phyloP scores from a whole-genome alignment of 129 eudicot genomes.

The Scalesia atractyloides region DNA sequence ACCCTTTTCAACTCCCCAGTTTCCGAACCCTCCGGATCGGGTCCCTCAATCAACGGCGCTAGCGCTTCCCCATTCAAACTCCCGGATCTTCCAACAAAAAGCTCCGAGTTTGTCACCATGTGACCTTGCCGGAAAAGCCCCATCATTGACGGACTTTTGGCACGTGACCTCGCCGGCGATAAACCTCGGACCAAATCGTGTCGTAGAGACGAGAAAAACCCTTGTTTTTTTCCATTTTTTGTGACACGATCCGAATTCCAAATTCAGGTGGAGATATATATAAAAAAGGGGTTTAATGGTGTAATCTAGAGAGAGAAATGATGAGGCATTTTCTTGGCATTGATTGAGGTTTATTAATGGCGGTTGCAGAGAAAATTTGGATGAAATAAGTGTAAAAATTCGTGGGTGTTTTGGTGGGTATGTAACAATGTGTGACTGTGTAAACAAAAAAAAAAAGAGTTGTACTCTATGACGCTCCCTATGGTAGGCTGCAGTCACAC shows the following conservation, averaged over 20 bases:
- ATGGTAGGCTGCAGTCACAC: slow-evolving; percentile 23
- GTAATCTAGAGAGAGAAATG: slow-evolving; percentile 25
- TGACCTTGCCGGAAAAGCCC: slow-evolving; percentile 38
- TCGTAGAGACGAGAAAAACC: slow-evolving; percentile 63
- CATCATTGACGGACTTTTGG: slow-evolving; percentile 50
- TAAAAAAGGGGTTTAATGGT: neutral
- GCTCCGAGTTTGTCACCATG: slow-evolving; percentile 23
- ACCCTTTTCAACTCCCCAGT: slow-evolving; percentile 56
- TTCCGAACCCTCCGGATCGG: slow-evolving; percentile 70
- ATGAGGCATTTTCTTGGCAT: slow-evolving; percentile 1
- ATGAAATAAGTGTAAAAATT: slow-evolving; percentile 4
- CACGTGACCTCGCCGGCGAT: slow-evolving; percentile 70
- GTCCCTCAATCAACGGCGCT: slow-evolving; percentile 76
- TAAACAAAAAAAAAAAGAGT: neutral
- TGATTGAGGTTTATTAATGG: slow-evolving; percentile 8
- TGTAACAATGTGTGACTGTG: neutral
- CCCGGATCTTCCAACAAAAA: slow-evolving; percentile 65
- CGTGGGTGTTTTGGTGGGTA: slow-evolving; percentile 14
- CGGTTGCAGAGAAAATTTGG: slow-evolving; percentile 19
- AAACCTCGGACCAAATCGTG: slow-evolving; percentile 77
- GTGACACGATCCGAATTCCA: neutral
- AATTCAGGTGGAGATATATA: neutral
- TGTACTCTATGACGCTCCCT: slow-evolving; percentile 26
- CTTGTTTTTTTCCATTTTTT: slow-evolving; percentile 59
- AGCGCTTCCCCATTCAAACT: slow-evolving; percentile 66